phyloP scores from a whole-genome alignment of 2,329 filamentous ascomycete genomes.

The Alternaria longipes region DNA sequence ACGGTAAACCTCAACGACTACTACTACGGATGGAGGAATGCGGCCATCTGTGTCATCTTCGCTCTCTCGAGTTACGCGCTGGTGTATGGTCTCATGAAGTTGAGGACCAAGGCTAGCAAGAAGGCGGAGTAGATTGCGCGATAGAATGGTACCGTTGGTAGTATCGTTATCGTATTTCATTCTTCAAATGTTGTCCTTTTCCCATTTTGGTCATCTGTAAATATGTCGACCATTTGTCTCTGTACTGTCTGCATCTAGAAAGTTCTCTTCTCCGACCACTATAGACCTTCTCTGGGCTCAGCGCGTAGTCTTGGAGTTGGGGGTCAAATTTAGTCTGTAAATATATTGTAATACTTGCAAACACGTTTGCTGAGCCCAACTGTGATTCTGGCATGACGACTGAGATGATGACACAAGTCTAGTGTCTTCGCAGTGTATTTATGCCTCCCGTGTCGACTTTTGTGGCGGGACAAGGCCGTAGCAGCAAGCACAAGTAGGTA shows the following conservation, averaged over 20 bases:
- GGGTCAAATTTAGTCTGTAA: background rate
- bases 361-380: background rate
- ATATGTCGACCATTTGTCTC: background rate
- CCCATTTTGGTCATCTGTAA: background rate
- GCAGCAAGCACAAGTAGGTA: background rate
- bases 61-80: slow-evolving; percentile 63
- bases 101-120: slow-evolving; percentile 54
- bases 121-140: slow-evolving; percentile 43
- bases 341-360: background rate
- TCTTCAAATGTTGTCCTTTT: background rate
- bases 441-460: too few species aligned
- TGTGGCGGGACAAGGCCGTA: background rate
- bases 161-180: background rate
- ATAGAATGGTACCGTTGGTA: background rate
- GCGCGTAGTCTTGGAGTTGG: background rate
- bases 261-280: background rate
- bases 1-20: slow-evolving; percentile 69
- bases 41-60: slow-evolving; percentile 67
- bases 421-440: too few species aligned
- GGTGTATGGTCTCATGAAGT: slow-evolving; percentile 57
- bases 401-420: background rate
- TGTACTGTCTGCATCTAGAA: background rate
- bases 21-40: slow-evolving; percentile 73
- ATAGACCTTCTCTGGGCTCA: background rate
- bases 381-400: background rate